These are phyloP conservation scores for Phascolomyces articulosus DNA, from an alignment of 371 early-diverging fungal genomes.

Conservation along the genomic window DNA sequence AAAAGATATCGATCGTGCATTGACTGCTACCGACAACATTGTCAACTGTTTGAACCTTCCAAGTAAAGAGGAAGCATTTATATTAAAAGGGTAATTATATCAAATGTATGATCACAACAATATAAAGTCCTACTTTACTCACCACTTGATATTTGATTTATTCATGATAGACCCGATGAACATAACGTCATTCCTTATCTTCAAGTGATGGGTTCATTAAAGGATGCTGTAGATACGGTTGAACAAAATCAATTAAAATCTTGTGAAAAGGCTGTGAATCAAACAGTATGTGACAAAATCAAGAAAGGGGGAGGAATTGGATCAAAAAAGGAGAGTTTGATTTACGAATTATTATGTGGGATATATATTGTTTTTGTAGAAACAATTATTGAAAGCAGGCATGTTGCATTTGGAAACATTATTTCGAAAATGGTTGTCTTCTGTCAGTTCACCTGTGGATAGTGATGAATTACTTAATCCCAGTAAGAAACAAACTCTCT, in stretches of 20 bases:
- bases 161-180: conserved; percentile 46
- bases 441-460: conserved; percentile 55
- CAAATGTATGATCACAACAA: not conserved
- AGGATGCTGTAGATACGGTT: conserved; percentile 60
- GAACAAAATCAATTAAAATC: conserved; percentile 53
- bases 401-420: conserved; percentile 57
- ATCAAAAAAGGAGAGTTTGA: too few relatives aligned
- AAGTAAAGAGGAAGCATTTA: conserved; percentile 71
- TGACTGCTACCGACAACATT: conserved; percentile 73
- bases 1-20: conserved; percentile 74
- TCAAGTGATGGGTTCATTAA: conserved; percentile 57
- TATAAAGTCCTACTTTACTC: too few relatives aligned
- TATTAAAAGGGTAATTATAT: conserved; percentile 52
- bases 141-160: too few relatives aligned
- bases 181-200: conserved; percentile 55
- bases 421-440: conserved; percentile 57
- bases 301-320: not conserved
- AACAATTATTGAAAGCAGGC: conserved; percentile 61
- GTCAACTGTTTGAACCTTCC: conserved; percentile 80
- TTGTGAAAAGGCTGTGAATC: conserved; percentile 56
- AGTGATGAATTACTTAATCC: conserved; percentile 37
- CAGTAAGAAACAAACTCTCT: conserved; percentile 26
- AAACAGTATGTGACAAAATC: conserved; percentile 40
- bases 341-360: too few relatives aligned
- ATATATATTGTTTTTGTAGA: conserved; percentile 30